Percentiles rank a stretch among this genome's conserved stretches.
phyloP scores from a whole-genome alignment of 805 yeast genomes.

The Cephaloascus albidus region DNA sequence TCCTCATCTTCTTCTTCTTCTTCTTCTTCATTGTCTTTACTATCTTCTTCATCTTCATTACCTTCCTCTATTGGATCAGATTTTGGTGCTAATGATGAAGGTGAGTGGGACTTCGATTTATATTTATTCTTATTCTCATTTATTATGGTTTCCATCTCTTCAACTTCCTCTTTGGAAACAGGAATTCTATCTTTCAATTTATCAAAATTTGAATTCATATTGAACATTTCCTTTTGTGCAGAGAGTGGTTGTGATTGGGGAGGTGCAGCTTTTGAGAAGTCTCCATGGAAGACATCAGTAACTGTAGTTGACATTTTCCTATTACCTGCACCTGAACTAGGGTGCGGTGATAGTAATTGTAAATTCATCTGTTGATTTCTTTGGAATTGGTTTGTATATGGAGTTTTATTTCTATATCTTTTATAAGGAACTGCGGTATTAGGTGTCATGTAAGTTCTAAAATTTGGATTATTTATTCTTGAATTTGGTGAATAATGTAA shows the following conservation, averaged over 20 bases:
- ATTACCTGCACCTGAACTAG: too few species aligned
- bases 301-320: conserved; percentile 17
- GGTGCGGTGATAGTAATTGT: background rate
- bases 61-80: conserved; percentile 1
- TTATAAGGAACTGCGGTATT: conserved; percentile 3
- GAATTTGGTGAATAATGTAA: background rate
- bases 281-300: conserved; percentile 41
- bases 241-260: conserved; percentile 40
- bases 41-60: conserved; percentile 8
- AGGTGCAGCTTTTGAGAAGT: conserved; percentile 37
- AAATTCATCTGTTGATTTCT: background rate
- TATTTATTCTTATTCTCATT: background rate
- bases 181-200: conserved; percentile 6
- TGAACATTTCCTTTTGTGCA: conserved; percentile 34
- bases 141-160: conserved; percentile 1
- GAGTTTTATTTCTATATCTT: background rate
- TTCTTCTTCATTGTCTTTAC: conserved; percentile 2
- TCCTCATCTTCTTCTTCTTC: conserved; percentile 5
- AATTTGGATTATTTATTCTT: background rate
- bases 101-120: background rate
- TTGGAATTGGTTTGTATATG: background rate
- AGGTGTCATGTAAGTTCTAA: conserved; percentile 1
- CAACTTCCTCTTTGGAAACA: background rate
- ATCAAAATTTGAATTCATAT: conserved; percentile 1
- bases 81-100: background rate